A percentile compares a stretch with the other conserved stretches of the same genome.
Conservation (phyloP, 2,329 filamentous ascomycete species). For the Laburnicola sp. region DNA sequence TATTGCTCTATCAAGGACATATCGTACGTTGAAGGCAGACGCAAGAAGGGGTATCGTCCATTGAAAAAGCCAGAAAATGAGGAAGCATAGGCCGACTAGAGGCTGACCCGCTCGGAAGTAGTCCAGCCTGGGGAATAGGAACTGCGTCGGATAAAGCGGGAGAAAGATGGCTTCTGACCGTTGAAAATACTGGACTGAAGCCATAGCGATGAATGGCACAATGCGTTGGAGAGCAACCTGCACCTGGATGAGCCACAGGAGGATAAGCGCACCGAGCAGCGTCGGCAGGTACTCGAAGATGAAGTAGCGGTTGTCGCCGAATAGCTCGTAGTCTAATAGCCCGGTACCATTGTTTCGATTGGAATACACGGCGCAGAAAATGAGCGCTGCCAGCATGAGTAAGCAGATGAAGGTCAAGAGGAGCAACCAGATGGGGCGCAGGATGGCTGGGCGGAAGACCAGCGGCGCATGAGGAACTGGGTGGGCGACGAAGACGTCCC, state of each 20-base stretch:
- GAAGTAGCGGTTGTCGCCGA: constrained; percentile 78
- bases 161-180: constrained; percentile 68
- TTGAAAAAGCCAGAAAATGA: constrained; percentile 75
- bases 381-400: constrained; percentile 71
- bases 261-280: constrained; percentile 68
- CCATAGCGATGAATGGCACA: constrained; percentile 77
- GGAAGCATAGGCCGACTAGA: constrained; percentile 66
- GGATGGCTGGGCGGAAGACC: constrained; percentile 69
- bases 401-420: constrained; percentile 64
- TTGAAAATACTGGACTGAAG: constrained; percentile 61
- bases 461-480: constrained; percentile 54
- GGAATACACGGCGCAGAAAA: constrained; percentile 64
- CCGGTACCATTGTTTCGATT: constrained; percentile 57
- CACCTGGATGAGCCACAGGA: constrained; percentile 77
- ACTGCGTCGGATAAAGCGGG: constrained; percentile 62
- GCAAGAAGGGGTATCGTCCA: constrained; percentile 82
- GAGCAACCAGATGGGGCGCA: constrained; percentile 68
- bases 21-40: constrained; percentile 70
- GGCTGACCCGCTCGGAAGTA: constrained; percentile 70
- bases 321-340: constrained; percentile 67
- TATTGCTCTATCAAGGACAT: constrained; percentile 58
- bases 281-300: constrained; percentile 84
- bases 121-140: constrained; percentile 68
- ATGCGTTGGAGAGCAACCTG: constrained; percentile 74
- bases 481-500: constrained; percentile 54